Percentiles rank a stretch among this genome's conserved stretches.
These are phyloP conservation scores for Phytophthora chlamydospora DNA, from an alignment of 352 stramenopile species.

Conservation along the genomic window DNA sequence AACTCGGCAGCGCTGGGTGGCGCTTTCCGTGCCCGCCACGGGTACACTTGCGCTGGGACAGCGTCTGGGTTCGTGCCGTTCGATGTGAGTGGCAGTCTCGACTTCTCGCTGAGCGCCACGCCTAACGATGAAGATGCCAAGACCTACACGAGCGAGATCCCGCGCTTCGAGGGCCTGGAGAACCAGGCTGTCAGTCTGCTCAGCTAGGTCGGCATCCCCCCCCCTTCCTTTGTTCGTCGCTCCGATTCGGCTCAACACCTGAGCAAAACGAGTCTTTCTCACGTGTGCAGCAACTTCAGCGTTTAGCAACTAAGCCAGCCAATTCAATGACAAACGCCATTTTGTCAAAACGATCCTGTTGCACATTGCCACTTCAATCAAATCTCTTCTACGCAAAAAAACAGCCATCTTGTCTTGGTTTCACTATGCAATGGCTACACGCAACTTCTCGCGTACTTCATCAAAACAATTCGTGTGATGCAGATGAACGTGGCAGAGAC, in stretches of 20 bases:
- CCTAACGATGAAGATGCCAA: constrained; percentile 29
- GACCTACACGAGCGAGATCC: constrained; percentile 43
- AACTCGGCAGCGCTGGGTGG: constrained; percentile 63
- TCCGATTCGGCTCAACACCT: not conserved
- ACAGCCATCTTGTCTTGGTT: not conserved
- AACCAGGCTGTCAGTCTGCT: constrained; percentile 39
- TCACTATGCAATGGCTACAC: not conserved
- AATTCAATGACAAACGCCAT: not conserved
- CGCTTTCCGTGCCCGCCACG: constrained; percentile 60
- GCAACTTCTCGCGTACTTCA: constrained; percentile 17
- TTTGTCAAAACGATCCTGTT: not conserved
- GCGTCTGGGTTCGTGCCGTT: constrained; percentile 42
- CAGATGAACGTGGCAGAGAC: constrained; percentile 26
- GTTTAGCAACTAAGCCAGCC: not conserved
- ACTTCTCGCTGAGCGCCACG: constrained; percentile 47
- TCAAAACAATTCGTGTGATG: constrained; percentile 36
- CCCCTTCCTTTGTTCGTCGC: constrained; percentile 3
- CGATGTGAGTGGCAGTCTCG: constrained; percentile 39
- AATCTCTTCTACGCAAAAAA: too few species aligned
- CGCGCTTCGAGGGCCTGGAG: constrained; percentile 49
- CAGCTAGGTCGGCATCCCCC: constrained; percentile 7
- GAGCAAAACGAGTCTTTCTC: not conserved
- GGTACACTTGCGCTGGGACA: constrained; percentile 28
- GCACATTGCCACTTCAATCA: too few species aligned
- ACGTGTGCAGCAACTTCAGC: not conserved